Percentiles rank a stretch among this genome's conserved stretches.
These are phyloP conservation scores for Yamadazyma diddensiae DNA, from an alignment of 1,139 yeast genomes.

Conservation along the genomic window DNA sequence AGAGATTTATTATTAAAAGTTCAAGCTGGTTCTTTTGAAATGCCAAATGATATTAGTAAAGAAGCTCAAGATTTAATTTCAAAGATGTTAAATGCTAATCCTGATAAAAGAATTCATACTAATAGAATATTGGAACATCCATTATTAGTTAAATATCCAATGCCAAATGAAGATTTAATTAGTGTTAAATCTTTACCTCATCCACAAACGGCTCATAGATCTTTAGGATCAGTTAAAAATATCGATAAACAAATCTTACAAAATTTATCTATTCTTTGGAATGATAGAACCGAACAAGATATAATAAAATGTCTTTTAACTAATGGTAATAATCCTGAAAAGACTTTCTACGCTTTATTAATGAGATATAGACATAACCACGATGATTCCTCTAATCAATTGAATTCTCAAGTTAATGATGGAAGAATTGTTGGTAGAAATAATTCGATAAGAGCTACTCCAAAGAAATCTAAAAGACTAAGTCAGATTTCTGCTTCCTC, in stretches of 20 bases:
- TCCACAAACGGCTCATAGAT: constrained; percentile 57
- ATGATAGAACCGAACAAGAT: constrained; percentile 59
- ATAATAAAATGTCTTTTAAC: constrained; percentile 53
- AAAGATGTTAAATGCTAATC: constrained; percentile 77
- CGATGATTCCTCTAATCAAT: constrained; percentile 21
- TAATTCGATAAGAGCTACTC: constrained; percentile 24
- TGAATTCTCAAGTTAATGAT: constrained; percentile 17
- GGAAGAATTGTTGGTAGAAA: constrained; percentile 18
- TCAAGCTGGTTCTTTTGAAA: constrained; percentile 69
- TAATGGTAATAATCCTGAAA: constrained; percentile 65
- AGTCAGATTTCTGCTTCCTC: constrained; percentile 55
- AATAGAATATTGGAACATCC: constrained; percentile 77
- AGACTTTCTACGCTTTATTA: constrained; percentile 69
- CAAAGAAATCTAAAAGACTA: constrained; percentile 39
- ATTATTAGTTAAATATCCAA: constrained; percentile 59
- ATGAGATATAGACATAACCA: constrained; percentile 53
- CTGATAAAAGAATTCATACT: constrained; percentile 71
- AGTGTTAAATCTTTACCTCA: constrained; percentile 57
- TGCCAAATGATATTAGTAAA: constrained; percentile 61
- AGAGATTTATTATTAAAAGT: constrained; percentile 68
- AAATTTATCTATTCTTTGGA: constrained; percentile 72
- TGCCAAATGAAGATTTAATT: constrained; percentile 48
- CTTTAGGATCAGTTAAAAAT: constrained; percentile 44
- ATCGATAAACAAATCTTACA: constrained; percentile 64
- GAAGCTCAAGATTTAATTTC: constrained; percentile 73